phyloP scores from a whole-genome alignment of 495 filamentous ascomycete genomes.

The Xylona heveae region DNA sequence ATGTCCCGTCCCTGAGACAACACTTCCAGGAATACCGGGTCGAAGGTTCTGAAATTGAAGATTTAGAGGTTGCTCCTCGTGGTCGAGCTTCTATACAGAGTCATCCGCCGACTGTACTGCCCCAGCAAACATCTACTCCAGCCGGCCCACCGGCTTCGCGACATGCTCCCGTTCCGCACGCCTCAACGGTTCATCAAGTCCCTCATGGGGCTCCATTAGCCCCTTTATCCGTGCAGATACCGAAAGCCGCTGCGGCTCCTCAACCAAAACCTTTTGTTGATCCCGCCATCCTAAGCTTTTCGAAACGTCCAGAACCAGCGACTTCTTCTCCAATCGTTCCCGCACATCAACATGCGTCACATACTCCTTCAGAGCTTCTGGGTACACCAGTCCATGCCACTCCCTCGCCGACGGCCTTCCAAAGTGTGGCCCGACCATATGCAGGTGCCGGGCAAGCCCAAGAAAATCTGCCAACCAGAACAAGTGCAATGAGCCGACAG shows the following conservation, averaged over 20 bases:
- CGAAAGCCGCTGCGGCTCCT: neutral
- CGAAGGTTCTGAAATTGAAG: conserved; percentile 32
- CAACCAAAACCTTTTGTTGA: conserved; percentile 22
- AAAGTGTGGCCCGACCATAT: too few relatives aligned
- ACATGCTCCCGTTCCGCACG: conserved; percentile 4
- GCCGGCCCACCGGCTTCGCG: conserved; percentile 1
- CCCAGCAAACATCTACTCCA: conserved; percentile 5
- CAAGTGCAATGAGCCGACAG: too few relatives aligned
- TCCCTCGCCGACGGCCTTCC: too few relatives aligned
- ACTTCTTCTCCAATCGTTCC: too few relatives aligned
- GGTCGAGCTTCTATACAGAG: conserved; percentile 5
- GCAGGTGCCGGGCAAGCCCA: too few relatives aligned
- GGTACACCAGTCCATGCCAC: too few relatives aligned
- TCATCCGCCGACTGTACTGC: conserved; percentile 12
- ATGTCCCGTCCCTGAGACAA: conserved; percentile 27
- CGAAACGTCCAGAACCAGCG: conserved; percentile 14
- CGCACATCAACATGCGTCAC: too few relatives aligned
- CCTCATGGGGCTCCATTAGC: conserved; percentile 5
- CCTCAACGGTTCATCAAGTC: conserved; percentile 3
- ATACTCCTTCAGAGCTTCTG: too few relatives aligned
- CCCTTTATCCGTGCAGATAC: conserved; percentile 5
- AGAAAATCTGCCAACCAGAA: too few relatives aligned
- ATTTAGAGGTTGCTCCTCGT: conserved; percentile 25
- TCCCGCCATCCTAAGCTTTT: conserved; percentile 31
- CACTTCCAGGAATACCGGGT: conserved; percentile 25